Evolutionary conservation across 352 stramenopile genomes (phyloP), one percentile per base, ranked within the genome.

Genomic region (Phytophthora macrochlamydospora): DNA sequence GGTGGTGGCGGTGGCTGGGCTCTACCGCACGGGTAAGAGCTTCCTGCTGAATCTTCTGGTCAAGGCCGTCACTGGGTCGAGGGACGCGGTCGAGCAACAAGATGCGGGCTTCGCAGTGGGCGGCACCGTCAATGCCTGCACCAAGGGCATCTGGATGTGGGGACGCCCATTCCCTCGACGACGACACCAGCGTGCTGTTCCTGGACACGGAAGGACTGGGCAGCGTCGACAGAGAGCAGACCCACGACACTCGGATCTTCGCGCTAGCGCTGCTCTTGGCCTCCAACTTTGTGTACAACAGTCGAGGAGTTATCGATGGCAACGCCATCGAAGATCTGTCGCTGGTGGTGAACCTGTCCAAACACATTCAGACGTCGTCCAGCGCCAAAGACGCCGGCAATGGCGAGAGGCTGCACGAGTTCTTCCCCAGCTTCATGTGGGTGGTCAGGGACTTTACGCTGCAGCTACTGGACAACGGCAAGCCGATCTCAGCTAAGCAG

Each of bases 81-180:
- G 59, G 45, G 29, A 42, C 51, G 11, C 48, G 40, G 8, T 2
- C 37, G 1, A 54, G 3, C 58, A 63, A 59, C 49, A 59, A 31
- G 59, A 51, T 30, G 48, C 59, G 3, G 90, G 88, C 13, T 97
- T 97, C 60, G 73, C 78, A 0, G 90, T 97, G 12, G 91, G 90
- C 13, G 85, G 63, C 18, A 97, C 90, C 0, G 82, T 96, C 0
- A 95, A 97, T 45, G 90, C 89, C 2, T 97, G 91, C 60, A 97
- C 91, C 11, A 95, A 97, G 59, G 91, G 91, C 53, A 97, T 97
- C 59, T 97, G 91, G 90, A 93, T 97, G 73, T 97, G 91, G 90
- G 87, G 31, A 61, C 86, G 32, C 89, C 89, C 32, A 83, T 95
- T 50, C 73, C 83, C 60, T 93, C 42, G 76, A 91, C 42, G 70